These are phyloP conservation scores for Orychophragmus violaceus DNA, from an alignment of 345 rosid genomes.

Conservation along the genomic window DNA sequence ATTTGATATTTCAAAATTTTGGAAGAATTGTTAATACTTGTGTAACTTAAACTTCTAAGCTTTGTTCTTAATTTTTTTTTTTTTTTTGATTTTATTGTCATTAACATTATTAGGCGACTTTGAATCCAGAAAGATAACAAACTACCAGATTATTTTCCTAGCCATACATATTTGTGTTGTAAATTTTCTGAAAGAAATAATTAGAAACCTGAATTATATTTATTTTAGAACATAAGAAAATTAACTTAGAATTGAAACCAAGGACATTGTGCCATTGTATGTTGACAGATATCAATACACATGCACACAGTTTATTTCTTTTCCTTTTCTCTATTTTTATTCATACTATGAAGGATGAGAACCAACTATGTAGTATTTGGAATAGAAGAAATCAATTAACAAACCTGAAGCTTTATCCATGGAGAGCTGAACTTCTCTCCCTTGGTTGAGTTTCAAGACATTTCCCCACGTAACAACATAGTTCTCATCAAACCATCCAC, in stretches of 20 bases:
- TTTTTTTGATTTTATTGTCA: neutral
- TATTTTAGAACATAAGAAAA: neutral
- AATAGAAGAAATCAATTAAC: neutral
- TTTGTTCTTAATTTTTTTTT: neutral
- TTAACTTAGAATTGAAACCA: neutral
- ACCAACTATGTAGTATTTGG: neutral
- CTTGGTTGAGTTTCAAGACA: constrained; percentile 15
- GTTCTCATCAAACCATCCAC: constrained; percentile 2
- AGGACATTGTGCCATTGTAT: neutral
- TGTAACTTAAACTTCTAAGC: neutral
- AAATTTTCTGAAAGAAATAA: neutral
- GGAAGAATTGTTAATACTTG: neutral
- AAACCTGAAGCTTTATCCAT: constrained; percentile 14
- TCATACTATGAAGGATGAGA: no score
- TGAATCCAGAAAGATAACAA: neutral
- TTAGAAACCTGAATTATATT: neutral
- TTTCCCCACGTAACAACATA: constrained; percentile 21
- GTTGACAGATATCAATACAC: neutral
- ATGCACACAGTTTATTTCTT: no score
- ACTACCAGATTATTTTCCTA: neutral
- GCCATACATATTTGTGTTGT: neutral
- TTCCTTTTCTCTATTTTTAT: no score
- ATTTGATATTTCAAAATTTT: neutral
- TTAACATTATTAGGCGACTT: neutral
- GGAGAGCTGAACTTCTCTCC: constrained; percentile 18